Percentiles rank a stretch among this genome's conserved stretches.
Conservation (phyloP, 306 rosid species). For the Medicago lupulina region DNA sequence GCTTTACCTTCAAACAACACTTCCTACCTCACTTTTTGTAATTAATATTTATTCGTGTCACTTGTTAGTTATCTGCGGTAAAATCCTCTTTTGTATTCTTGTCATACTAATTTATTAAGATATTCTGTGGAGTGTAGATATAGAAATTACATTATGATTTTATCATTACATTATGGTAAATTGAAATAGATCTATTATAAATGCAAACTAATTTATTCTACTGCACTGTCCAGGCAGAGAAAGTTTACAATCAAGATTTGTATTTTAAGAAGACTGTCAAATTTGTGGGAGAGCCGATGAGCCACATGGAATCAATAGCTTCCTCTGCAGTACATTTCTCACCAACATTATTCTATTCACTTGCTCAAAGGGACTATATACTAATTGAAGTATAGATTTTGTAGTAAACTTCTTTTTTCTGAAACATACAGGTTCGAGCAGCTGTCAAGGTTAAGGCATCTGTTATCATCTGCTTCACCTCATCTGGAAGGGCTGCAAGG, state of each 20-base stretch:
- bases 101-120: background rate
- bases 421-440: slow-evolving; percentile 78
- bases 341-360: slow-evolving; percentile 27
- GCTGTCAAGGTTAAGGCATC: slow-evolving; percentile 98
- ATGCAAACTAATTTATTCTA: slow-evolving; percentile 22
- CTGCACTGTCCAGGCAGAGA: slow-evolving; percentile 75
- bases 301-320: slow-evolving; percentile 95
- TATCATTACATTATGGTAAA: background rate
- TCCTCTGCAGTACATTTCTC: slow-evolving; percentile 81
- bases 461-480: slow-evolving; percentile 91
- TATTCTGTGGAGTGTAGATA: background rate
- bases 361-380: slow-evolving; percentile 20
- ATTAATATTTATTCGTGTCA: background rate
- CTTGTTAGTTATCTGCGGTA: too few relatives aligned
- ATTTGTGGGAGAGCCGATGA: slow-evolving; percentile 92
- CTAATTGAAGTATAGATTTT: slow-evolving; percentile 12
- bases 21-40: background rate
- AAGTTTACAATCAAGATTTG: slow-evolving; percentile 90
- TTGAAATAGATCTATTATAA: background rate
- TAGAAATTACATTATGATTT: slow-evolving; percentile 11
- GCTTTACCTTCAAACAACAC: slow-evolving; percentile 15
- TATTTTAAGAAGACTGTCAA: slow-evolving; percentile 85
- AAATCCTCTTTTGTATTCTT: background rate
- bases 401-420: slow-evolving; percentile 32
- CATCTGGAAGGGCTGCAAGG: slow-evolving; percentile 99